These are phyloP conservation scores for Globisporangium parvum DNA, from an alignment of 352 stramenopile species.

Conservation along the genomic window DNA sequence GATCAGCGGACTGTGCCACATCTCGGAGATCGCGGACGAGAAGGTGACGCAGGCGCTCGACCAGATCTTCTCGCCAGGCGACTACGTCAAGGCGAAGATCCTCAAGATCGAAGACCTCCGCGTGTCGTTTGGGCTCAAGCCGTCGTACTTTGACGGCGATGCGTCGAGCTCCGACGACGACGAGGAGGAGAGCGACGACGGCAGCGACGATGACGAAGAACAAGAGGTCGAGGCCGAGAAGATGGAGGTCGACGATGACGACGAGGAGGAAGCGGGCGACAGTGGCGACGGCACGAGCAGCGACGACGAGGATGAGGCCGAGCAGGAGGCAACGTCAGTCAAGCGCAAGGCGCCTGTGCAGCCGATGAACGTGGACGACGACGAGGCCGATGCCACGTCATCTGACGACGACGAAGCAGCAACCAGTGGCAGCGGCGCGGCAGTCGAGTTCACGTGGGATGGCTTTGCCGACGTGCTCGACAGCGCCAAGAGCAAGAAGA, in stretches of 20 bases:
- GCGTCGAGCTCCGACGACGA: slow-evolving; percentile 86
- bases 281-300: slow-evolving; percentile 21
- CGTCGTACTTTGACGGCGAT: slow-evolving; percentile 94
- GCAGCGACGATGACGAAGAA: not conserved
- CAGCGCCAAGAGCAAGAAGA: slow-evolving; percentile 19
- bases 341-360: slow-evolving; percentile 5
- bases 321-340: slow-evolving; percentile 8
- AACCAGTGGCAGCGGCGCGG: slow-evolving; percentile 11
- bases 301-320: slow-evolving; percentile 42
- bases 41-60: slow-evolving; percentile 91
- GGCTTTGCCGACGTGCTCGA: slow-evolving; percentile 74
- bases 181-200: slow-evolving; percentile 16
- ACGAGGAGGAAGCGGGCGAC: slow-evolving; percentile 23
- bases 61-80: slow-evolving; percentile 91
- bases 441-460: slow-evolving; percentile 84
- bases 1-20: slow-evolving; percentile 93
- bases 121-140: slow-evolving; percentile 95
- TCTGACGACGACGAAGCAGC: slow-evolving; percentile 55
- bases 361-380: slow-evolving; percentile 38
- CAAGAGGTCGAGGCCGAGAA: slow-evolving; percentile 18
- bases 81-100: slow-evolving; percentile 97
- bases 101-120: slow-evolving; percentile 91
- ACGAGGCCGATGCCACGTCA: slow-evolving; percentile 45
- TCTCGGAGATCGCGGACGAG: slow-evolving; percentile 94
- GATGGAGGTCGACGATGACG: slow-evolving; percentile 39